phyloP scores from a whole-genome alignment of 2,329 filamentous ascomycete species.

The Penicillium sp. region DNA sequence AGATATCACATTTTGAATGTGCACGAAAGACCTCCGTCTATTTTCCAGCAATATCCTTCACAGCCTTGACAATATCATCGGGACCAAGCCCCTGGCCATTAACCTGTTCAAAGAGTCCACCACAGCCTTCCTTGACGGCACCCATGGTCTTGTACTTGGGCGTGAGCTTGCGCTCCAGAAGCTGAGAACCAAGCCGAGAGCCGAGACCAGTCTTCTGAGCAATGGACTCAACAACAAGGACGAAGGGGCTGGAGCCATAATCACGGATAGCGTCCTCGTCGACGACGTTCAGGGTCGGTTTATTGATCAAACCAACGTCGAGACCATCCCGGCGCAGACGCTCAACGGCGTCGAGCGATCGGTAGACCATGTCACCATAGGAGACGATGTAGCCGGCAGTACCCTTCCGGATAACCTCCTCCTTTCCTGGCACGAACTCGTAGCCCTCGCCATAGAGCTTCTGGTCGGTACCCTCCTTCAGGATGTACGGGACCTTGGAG shows the following conservation, averaged over 20 bases:
- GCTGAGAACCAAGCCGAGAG: constrained; percentile 38
- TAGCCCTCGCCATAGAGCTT: constrained; percentile 40
- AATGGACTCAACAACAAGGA: constrained; percentile 41
- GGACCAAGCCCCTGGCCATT: constrained; percentile 42
- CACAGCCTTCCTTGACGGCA: constrained; percentile 41
- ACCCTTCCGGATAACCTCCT: constrained; percentile 41
- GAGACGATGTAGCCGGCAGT: constrained; percentile 41
- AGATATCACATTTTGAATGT: background rate
- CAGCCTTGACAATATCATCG: constrained; percentile 34
- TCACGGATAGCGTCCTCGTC: constrained; percentile 41
- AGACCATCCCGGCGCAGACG: constrained; percentile 38
- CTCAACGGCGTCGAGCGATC: constrained; percentile 43
- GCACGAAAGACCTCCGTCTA: constrained; percentile 4
- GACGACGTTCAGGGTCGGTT: constrained; percentile 42
- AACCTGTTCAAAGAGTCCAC: constrained; percentile 42
- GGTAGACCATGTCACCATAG: constrained; percentile 46
- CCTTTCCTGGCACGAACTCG: constrained; percentile 40
- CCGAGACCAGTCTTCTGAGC: constrained; percentile 45
- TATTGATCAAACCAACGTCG: constrained; percentile 43
- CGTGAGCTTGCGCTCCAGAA: constrained; percentile 40
- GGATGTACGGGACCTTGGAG: constrained; percentile 41
- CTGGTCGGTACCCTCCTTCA: constrained; percentile 39
- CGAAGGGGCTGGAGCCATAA: constrained; percentile 41
- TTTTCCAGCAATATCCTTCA: constrained; percentile 30
- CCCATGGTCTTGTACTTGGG: constrained; percentile 42